These are phyloP conservation scores for Leccinum uliginosum DNA, from an alignment of 768 basidiomycete species.

Conservation along the genomic window DNA sequence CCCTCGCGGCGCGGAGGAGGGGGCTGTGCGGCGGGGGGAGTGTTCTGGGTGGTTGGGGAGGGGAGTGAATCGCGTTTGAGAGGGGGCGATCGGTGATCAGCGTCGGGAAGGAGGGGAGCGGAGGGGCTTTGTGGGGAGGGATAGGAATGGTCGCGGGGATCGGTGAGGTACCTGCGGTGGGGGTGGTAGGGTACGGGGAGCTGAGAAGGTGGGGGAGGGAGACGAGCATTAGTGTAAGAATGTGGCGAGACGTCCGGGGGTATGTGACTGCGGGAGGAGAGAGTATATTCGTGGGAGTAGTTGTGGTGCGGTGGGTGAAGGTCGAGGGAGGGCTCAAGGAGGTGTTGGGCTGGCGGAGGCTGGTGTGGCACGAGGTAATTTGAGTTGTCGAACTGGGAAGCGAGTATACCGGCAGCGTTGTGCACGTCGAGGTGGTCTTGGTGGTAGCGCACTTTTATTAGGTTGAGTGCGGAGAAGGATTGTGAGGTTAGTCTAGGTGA, in stretches of 20 bases:
- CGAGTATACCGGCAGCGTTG: slow-evolving; percentile 44
- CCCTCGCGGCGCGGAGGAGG: slow-evolving; percentile 46
- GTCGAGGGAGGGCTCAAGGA: slow-evolving; percentile 43
- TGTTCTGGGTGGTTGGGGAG: slow-evolving; percentile 29
- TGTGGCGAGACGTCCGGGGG: slow-evolving; percentile 41
- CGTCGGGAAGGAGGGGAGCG: slow-evolving; percentile 17
- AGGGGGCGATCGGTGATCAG: slow-evolving; percentile 31
- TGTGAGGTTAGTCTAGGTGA: slow-evolving; percentile 45
- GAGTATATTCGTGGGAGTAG: slow-evolving; percentile 39
- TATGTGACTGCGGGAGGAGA: slow-evolving; percentile 45
- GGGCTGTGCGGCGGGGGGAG: slow-evolving; percentile 22
- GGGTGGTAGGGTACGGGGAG: slow-evolving; percentile 20
- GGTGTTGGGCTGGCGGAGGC: slow-evolving; percentile 31
- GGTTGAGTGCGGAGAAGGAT: slow-evolving; percentile 39
- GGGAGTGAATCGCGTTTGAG: slow-evolving; percentile 44
- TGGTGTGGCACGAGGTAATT: slow-evolving; percentile 27
- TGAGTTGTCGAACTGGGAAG: slow-evolving; percentile 48
- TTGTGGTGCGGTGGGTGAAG: slow-evolving; percentile 33
- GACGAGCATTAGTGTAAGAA: slow-evolving; percentile 38
- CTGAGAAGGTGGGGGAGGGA: slow-evolving; percentile 32
- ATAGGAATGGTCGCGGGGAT: slow-evolving; percentile 36
- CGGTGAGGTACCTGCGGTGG: slow-evolving; percentile 32
- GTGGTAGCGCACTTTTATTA: slow-evolving; percentile 72
- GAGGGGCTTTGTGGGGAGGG: slow-evolving; percentile 30
- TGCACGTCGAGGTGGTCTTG: slow-evolving; percentile 41